phyloP scores from a whole-genome alignment of 352 stramenopile species.

The Pythium rhizo-oryzae region DNA sequence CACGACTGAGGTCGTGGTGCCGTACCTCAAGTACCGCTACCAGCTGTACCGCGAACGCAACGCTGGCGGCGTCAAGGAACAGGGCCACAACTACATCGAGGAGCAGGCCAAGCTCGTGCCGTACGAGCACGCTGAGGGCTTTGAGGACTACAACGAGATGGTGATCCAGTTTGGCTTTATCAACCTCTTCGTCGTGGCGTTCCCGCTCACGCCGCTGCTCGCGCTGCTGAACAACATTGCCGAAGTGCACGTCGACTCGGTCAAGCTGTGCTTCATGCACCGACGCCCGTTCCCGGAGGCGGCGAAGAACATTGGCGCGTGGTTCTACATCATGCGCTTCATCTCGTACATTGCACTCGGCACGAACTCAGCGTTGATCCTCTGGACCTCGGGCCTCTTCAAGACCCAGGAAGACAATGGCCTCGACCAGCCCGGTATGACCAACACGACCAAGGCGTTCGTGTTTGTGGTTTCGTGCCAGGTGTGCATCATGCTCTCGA shows the following conservation, averaged over 20 bases:
- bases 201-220: constrained; percentile 92
- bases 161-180: constrained; percentile 96
- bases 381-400: constrained; percentile 85
- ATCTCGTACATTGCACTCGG: constrained; percentile 80
- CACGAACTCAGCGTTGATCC: constrained; percentile 79
- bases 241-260: constrained; percentile 89
- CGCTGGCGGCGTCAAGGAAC: constrained; percentile 9
- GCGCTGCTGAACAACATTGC: constrained; percentile 91
- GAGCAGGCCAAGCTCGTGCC: constrained; percentile 80
- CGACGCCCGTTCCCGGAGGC: constrained; percentile 78
- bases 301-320: constrained; percentile 92
- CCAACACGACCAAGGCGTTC: constrained; percentile 49
- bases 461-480: constrained; percentile 75
- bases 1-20: constrained; percentile 85
- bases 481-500: constrained; percentile 64
- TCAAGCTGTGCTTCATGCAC: constrained; percentile 82
- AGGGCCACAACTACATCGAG: constrained; percentile 81
- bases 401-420: constrained; percentile 19
- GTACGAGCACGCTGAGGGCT: constrained; percentile 83
- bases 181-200: constrained; percentile 94
- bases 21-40: constrained; percentile 81
- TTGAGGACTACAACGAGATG: constrained; percentile 92
- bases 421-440: constrained; percentile 37
- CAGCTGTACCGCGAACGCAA: constrained; percentile 60
- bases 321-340: constrained; percentile 85